Percentiles rank a stretch among this genome's conserved stretches.
phyloP scores from a whole-genome alignment of 2,329 filamentous ascomycete genomes.

The Fusarium sp. region DNA sequence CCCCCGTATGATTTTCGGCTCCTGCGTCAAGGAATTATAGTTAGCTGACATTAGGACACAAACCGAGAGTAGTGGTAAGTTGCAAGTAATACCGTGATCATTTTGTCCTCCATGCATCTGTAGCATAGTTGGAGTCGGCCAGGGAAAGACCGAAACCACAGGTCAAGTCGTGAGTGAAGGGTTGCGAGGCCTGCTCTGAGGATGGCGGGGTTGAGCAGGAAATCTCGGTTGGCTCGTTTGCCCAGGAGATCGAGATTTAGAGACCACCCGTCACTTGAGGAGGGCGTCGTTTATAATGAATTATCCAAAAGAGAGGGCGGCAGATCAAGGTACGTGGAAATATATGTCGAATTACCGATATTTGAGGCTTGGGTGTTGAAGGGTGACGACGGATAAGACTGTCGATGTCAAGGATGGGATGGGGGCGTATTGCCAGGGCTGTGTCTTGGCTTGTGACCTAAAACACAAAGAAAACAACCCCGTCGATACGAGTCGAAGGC shows the following conservation, averaged over 20 bases:
- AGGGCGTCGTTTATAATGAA: slow-evolving; percentile 15
- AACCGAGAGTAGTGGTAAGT: slow-evolving; percentile 11
- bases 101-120: slow-evolving; percentile 58
- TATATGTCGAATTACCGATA: slow-evolving; percentile 33
- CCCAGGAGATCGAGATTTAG: slow-evolving; percentile 28
- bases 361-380: slow-evolving; percentile 30
- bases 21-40: slow-evolving; percentile 43
- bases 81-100: slow-evolving; percentile 54
- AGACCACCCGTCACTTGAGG: slow-evolving; percentile 25
- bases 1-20: slow-evolving; percentile 50
- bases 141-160: slow-evolving; percentile 38
- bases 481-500: slow-evolving; percentile 14
- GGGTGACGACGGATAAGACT: slow-evolving; percentile 28
- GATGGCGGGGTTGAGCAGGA: slow-evolving; percentile 47
- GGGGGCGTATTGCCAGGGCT: slow-evolving; percentile 24
- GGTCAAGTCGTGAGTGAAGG: slow-evolving; percentile 35
- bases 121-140: slow-evolving; percentile 57
- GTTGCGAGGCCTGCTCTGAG: slow-evolving; percentile 32
- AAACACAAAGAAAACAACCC: slow-evolving; percentile 36
- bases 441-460: slow-evolving; percentile 41
- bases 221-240: slow-evolving; percentile 43
- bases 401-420: slow-evolving; percentile 25
- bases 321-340: background rate
- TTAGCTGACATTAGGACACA: slow-evolving; percentile 39
- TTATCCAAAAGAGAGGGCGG: slow-evolving; percentile 3